Evolutionary conservation across 202 grass and related monocot genomes (phyloP), one percentile per base, ranked within the genome.

Genomic region (Miscanthus sacchariflorus): DNA sequence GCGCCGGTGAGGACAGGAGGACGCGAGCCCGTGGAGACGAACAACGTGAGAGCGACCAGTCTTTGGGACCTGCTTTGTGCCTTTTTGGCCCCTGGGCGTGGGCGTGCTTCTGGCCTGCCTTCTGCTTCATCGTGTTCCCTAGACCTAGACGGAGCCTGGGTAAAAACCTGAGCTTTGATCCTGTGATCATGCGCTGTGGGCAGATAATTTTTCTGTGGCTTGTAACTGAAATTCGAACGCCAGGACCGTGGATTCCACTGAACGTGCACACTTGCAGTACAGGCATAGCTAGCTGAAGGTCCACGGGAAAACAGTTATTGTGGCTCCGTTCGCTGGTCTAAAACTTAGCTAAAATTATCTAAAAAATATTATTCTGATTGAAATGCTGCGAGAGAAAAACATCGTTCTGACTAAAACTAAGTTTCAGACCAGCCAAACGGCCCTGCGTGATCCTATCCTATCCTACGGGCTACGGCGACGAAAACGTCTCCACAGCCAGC

Each of bases 401-500:
- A 30, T 2, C 2, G 28, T 30, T 30, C 28, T 2, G 28, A 30
- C 28, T 30, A 30, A 30, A 30, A 30, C 28, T 30, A 30, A 30
- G 28, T 30, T 30, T 30, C 28, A 30, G 28, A 30, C 28, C 28
- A 30, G 28, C 28, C 28, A 2, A 30, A 30, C 28, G 28, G 28
- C 28, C 28, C 58, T 63, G 21, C n/a, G 21, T 63, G 21, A 63
- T 63, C 58, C 18, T 58, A 8, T 6, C 36, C 36, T 38, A 36
- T 36, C 35, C 52, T 21, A 58, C 44, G 72, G 25, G 6, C 25
- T 10, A 30, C 73, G 45, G 73, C 2, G 45, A 35, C 15, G 73
- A 76, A 30, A 76, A 50, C 73, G 44, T 75, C 72, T 50, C 24
- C 50, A 33, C 72, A 18, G 21, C 9, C 70, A 44, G 39, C 71